Evolutionary conservation across 2,329 filamentous ascomycete genomes (phyloP).

Genomic region (Fusarium euwallaceae): DNA sequence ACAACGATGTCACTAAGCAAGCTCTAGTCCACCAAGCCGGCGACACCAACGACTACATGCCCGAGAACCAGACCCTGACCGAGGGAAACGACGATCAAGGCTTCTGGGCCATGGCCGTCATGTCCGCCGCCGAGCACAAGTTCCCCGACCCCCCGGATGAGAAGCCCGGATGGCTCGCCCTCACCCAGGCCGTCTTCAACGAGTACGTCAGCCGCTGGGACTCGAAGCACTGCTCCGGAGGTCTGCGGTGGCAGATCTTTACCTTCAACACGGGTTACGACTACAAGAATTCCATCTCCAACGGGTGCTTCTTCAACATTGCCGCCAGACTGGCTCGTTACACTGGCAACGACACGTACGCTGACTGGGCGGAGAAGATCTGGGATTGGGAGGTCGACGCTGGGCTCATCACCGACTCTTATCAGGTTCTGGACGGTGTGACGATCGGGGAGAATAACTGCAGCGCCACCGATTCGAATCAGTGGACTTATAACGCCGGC

Average conservation of each 20-base stretch:
- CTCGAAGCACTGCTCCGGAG: conserved; percentile 72
- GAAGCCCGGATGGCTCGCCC: conserved; percentile 79
- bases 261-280: conserved; percentile 79
- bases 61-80: conserved; percentile 71
- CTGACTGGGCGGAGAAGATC: conserved; percentile 78
- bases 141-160: conserved; percentile 76
- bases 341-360: conserved; percentile 84
- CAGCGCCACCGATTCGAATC: conserved; percentile 65
- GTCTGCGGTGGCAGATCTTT: conserved; percentile 89
- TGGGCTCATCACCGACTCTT: conserved; percentile 69
- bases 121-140: conserved; percentile 82
- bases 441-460: conserved; percentile 58
- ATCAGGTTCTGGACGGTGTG: conserved; percentile 66
- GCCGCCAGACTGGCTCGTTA: conserved; percentile 80
- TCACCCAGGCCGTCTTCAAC: conserved; percentile 85
- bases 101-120: conserved; percentile 88
- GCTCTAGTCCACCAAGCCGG: conserved; percentile 73
- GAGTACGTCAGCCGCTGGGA: conserved; percentile 82
- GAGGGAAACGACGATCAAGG: conserved; percentile 82
- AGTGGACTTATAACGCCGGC: conserved; percentile 80
- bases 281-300: conserved; percentile 78
- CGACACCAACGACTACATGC: conserved; percentile 73
- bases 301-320: conserved; percentile 78
- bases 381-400: conserved; percentile 74
- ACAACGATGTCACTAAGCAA: conserved; percentile 71